phyloP scores from a whole-genome alignment of 2,329 filamentous ascomycete genomes.

The Fusarium buxicola region DNA sequence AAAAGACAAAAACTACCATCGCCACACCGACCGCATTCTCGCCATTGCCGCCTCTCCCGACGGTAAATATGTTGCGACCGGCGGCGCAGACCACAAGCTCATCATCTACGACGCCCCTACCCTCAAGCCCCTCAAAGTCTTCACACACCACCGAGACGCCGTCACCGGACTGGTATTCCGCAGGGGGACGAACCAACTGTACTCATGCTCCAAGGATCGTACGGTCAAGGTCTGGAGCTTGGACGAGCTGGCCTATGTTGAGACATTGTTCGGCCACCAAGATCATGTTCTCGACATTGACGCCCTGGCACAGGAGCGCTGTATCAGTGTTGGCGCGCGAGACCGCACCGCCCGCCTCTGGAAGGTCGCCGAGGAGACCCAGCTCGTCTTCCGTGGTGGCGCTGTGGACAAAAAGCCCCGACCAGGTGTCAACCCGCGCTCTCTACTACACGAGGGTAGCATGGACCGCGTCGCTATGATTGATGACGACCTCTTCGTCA shows the following conservation, averaged over 20 bases:
- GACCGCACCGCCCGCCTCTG: constrained; percentile 93
- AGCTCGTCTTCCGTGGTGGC: constrained; percentile 93
- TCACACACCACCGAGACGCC: constrained; percentile 91
- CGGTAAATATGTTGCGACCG: constrained; percentile 91
- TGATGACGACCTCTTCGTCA: constrained; percentile 89
- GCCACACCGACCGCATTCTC: constrained; percentile 84
- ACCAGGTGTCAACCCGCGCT: constrained; percentile 59
- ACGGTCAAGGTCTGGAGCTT: constrained; percentile 97
- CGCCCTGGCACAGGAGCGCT: constrained; percentile 85
- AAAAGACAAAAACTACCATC: constrained; percentile 74
- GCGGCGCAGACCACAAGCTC: constrained; percentile 84
- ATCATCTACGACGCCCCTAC: constrained; percentile 89
- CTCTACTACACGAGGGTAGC: constrained; percentile 78
- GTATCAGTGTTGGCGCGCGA: constrained; percentile 88
- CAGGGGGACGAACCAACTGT: constrained; percentile 89
- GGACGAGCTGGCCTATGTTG: constrained; percentile 91
- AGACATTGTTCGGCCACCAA: constrained; percentile 96
- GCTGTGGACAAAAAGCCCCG: constrained; percentile 67
- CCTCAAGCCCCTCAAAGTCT: constrained; percentile 82
- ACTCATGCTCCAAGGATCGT: constrained; percentile 89
- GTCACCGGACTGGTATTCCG: constrained; percentile 89
- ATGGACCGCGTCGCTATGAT: constrained; percentile 94
- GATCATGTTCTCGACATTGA: constrained; percentile 89
- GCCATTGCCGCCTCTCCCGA: constrained; percentile 88
- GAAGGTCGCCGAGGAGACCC: constrained; percentile 96